Conservation (phyloP, 225 moss, liverwort and hornwort species). For the Pseudoscleropodium purum region DNA sequence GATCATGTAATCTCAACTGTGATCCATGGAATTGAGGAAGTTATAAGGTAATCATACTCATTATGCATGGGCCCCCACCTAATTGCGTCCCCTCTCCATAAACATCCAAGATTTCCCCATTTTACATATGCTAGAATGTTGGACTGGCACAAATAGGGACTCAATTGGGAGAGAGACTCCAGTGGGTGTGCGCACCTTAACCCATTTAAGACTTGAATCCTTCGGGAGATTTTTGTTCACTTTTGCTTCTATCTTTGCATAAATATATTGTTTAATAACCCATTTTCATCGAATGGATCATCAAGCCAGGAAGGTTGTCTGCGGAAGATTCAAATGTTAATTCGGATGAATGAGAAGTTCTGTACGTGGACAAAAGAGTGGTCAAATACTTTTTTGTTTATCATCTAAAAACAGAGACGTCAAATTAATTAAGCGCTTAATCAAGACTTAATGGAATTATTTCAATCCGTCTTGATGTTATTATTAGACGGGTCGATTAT, state of each 20-base stretch:
- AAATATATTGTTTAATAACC: neutral
- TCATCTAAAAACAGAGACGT: neutral
- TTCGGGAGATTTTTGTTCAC: too few relatives aligned
- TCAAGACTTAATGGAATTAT: neutral
- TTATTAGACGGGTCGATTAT: neutral
- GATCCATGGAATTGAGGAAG: neutral
- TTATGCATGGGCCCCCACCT: too few relatives aligned
- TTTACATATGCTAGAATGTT: neutral
- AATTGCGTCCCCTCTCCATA: neutral
- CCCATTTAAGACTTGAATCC: neutral
- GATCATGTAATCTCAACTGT: neutral
- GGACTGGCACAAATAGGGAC: neutral
- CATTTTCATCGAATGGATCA: neutral
- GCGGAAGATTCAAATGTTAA: neutral
- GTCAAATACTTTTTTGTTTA: fast-evolving
- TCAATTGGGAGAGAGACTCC: neutral
- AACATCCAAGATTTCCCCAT: neutral
- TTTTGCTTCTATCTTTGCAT: neutral
- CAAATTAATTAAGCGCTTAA: too few relatives aligned
- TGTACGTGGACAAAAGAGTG: neutral
- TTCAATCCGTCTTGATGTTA: neutral
- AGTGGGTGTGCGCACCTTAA: neutral
- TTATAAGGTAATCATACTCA: neutral
- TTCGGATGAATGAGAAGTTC: neutral
- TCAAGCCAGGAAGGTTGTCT: neutral